Conservation (phyloP, 2,329 filamentous ascomycete species). For the Epichloe baconii region DNA sequence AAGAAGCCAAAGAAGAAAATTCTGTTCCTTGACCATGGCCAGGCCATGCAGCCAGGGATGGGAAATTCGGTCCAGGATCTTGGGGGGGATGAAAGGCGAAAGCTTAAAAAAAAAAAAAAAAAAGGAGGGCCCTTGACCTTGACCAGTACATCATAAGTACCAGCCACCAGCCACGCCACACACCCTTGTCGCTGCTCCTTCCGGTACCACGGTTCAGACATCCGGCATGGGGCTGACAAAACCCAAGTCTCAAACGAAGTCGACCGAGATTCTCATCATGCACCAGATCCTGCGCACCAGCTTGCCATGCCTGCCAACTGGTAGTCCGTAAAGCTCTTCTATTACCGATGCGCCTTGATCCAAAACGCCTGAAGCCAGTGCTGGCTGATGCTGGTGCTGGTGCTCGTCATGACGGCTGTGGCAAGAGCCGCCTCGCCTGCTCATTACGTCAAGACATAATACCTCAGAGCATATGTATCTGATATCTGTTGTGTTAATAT, state of each 20-base stretch:
- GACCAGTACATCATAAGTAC: neutral
- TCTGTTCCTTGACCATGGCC: slow-evolving; percentile 3
- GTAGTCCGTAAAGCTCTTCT: no score
- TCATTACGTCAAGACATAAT: neutral
- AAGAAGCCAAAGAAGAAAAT: slow-evolving; percentile 3
- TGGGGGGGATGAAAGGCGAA: slow-evolving; percentile 1
- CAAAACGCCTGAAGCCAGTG: neutral
- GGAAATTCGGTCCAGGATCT: slow-evolving; percentile 7
- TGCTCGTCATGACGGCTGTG: neutral
- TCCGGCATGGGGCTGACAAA: neutral
- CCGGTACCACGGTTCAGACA: slow-evolving; percentile 4
- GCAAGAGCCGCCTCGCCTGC: neutral
- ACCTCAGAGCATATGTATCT: neutral
- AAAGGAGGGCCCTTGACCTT: neutral
- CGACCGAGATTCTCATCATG: neutral
- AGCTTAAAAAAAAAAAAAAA: neutral
- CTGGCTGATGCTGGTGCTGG: no score
- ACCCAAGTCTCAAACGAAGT: neutral
- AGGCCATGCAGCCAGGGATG: neutral
- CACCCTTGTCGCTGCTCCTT: slow-evolving; percentile 4
- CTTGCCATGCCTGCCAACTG: no score
- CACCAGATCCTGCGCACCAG: no score
- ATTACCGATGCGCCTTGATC: neutral
- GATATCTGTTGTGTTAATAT: neutral
- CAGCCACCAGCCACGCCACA: slow-evolving; percentile 1